Evolutionary conservation across 768 basidiomycete genomes (phyloP).

Genomic region (Omphalotus guepiniiformis): DNA sequence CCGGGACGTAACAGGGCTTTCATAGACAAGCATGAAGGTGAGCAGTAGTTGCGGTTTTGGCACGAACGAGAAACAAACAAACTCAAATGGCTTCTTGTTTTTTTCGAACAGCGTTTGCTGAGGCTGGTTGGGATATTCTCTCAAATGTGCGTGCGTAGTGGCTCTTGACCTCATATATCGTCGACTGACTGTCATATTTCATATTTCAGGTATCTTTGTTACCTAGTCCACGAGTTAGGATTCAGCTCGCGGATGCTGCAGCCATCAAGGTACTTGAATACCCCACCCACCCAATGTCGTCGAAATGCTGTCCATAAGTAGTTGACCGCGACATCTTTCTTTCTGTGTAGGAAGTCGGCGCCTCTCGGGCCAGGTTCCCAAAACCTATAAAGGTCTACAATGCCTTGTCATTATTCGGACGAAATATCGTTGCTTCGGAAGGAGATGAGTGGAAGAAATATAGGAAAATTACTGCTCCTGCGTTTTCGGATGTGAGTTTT

Average conservation of each 20-base stretch:
- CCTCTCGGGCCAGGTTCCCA: conserved; percentile 47
- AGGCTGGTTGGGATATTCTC: neutral
- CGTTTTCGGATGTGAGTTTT: conserved; percentile 53
- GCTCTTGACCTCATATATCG: neutral
- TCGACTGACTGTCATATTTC: neutral
- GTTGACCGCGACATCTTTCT: neutral
- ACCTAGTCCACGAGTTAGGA: neutral
- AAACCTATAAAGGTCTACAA: conserved; percentile 49
- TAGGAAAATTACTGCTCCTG: conserved; percentile 57
- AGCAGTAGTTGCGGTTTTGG: neutral
- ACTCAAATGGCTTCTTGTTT: neutral
- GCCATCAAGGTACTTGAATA: conserved; percentile 12
- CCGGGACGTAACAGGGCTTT: neutral
- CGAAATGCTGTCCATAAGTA: neutral
- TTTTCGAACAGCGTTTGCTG: neutral
- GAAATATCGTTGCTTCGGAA: conserved; percentile 62
- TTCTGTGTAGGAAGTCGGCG: conserved; percentile 42
- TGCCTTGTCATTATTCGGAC: conserved; percentile 46
- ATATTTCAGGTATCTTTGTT: neutral
- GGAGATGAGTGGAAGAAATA: conserved; percentile 64
- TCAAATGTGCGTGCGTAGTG: neutral
- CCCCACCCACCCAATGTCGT: neutral
- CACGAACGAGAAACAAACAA: neutral
- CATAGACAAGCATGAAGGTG: conserved; percentile 3
- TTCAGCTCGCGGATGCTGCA: conserved; percentile 6